Base-by-base conservation (phyloP, 2,329 filamentous ascomycete species). In the Cadophora malorum region DNA sequence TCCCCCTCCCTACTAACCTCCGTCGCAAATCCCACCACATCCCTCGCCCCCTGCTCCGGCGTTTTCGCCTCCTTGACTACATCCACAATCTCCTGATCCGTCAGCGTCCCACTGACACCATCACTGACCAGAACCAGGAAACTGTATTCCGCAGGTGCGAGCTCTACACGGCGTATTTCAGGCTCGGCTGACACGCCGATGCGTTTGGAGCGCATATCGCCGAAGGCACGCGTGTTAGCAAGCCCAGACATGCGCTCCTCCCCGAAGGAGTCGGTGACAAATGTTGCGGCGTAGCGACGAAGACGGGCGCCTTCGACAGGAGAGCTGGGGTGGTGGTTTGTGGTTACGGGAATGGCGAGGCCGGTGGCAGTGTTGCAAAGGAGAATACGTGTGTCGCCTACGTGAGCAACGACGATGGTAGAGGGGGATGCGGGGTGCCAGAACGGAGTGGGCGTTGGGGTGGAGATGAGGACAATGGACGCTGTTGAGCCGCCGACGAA, bases 401-500 rank as follows among this genome's bases (percentile, higher is more conserved):
- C 94, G 78, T 99, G 96, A 0, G 93, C 94, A 7, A 94, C 90
- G 19, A 97, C 81, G 45, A 99, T 81, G 0, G 94, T 96, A 0
- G 91, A 93, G 3, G 93, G 91, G 0, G 93, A 91, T 4, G 90
- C 88, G 0, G 96, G 96, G 75, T 98, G 93, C 96, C 96, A 99
- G 80, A 97, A 99, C 0, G 96, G 96, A 0, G 91, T 91, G 0
- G 94, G 90, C 0, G 93, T 96, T 0, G 95, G 94, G 0, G 96
- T 98, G 0, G 94, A 97, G 66, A 99, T 93, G 76, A 99, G 85
- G 0, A 90, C 94, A 21, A 97, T 83, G 21, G 93, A 97, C 52
- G 93, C 94, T 1, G 96, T 99, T 64, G 94, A 97, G 67, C 96
- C 96, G 69, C 96, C 96, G 76, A 94, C 92, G 83, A 98, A 98